phyloP scores from a whole-genome alignment of 345 rosid genomes.

The Cardamine chenopodiifolia region DNA sequence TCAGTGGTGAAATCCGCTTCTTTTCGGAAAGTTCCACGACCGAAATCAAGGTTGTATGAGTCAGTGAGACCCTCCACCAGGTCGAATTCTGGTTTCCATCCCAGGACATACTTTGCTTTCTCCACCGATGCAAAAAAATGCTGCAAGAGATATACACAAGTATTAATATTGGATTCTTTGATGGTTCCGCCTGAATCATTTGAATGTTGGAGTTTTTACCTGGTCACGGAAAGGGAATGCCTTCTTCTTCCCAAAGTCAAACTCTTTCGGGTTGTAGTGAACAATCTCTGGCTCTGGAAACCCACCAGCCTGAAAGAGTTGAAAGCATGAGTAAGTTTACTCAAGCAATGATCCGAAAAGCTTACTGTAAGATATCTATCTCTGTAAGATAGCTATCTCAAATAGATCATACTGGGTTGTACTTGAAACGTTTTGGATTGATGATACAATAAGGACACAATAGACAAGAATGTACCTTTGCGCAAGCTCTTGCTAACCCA shows the following conservation, averaged over 20 bases:
- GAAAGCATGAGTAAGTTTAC: conserved; percentile 8
- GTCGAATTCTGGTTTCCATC: conserved; percentile 76
- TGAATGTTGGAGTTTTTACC: conserved; percentile 47
- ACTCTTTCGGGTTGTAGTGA: conserved; percentile 87
- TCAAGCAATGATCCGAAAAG: conserved; percentile 7
- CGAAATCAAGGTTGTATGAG: conserved; percentile 90
- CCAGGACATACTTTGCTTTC: conserved; percentile 84
- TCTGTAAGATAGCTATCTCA: too few species aligned
- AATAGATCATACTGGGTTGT: neutral
- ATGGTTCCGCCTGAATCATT: conserved; percentile 14
- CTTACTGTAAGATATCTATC: neutral
- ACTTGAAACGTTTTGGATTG: neutral
- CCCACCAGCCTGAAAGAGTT: conserved; percentile 71
- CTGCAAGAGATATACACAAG: conserved; percentile 51
- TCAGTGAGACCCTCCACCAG: conserved; percentile 94
- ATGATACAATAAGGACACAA: neutral
- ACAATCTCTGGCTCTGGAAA: conserved; percentile 93
- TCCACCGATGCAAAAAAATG: conserved; percentile 94
- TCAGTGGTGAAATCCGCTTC: conserved; percentile 93
- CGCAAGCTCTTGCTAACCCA: conserved; percentile 93
- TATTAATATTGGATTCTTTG: neutral
- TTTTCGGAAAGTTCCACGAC: conserved; percentile 85
- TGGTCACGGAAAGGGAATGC: conserved; percentile 98
- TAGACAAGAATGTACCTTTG: conserved; percentile 62
- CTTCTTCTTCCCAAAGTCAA: conserved; percentile 96